These are phyloP conservation scores for Fusarium dlaminii DNA, from an alignment of 2,329 filamentous ascomycete genomes.

Conservation along the genomic window DNA sequence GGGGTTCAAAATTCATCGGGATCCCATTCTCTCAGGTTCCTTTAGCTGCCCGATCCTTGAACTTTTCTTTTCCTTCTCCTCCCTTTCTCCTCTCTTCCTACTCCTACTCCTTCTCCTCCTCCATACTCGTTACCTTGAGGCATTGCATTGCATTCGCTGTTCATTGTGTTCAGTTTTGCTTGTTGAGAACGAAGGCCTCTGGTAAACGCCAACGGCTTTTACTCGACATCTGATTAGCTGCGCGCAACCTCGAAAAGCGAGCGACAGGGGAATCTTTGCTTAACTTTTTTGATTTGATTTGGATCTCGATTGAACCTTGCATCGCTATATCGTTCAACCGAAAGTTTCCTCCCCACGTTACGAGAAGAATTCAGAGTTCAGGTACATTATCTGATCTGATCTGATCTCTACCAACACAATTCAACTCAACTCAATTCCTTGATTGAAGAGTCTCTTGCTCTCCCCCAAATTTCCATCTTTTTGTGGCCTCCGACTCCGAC, in stretches of 20 bases:
- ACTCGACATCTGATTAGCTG: not conserved
- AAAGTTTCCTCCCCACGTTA: not conserved
- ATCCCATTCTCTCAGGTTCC: conserved; percentile 27
- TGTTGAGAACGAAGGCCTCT: conserved; percentile 1
- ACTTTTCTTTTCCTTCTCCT: conserved; percentile 2
- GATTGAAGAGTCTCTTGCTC: not conserved
- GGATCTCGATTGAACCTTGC: conserved; percentile 21
- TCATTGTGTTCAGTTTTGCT: conserved; percentile 1
- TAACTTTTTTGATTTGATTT: not conserved
- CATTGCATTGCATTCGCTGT: not conserved
- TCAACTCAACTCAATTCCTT: not conserved
- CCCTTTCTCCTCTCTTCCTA: not conserved
- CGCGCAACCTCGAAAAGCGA: conserved; percentile 1
- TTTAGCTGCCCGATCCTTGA: conserved; percentile 30
- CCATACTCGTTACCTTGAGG: not conserved
- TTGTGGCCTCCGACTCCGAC: conserved; percentile 32
- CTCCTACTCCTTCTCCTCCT: not conserved
- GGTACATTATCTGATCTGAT: not conserved
- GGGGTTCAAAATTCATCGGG: conserved; percentile 41
- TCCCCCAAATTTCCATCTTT: conserved; percentile 8
- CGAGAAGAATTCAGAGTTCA: not conserved
- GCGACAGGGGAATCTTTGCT: conserved; percentile 8
- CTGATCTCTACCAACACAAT: not conserved
- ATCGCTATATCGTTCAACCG: conserved; percentile 16
- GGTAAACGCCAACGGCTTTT: conserved; percentile 2